Conservation (phyloP, 2,329 filamentous ascomycete species). For the Ceratocystiopsis brevicomis region DNA sequence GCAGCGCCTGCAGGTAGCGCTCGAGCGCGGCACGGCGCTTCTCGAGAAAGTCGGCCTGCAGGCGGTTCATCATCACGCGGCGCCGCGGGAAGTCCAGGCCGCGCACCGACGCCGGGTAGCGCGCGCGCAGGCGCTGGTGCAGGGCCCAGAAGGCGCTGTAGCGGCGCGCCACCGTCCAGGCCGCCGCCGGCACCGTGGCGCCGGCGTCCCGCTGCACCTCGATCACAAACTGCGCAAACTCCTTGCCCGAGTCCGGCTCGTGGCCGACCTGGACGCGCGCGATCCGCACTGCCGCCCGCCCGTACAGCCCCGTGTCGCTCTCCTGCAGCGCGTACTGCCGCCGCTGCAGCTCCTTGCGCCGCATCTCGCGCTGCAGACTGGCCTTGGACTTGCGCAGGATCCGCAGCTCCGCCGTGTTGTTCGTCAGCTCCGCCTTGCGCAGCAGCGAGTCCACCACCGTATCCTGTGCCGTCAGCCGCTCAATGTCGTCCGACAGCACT, state of each 20-base stretch:
- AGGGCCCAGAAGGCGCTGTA: constrained; percentile 97
- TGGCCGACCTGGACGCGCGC: constrained; percentile 83
- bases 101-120: constrained; percentile 64
- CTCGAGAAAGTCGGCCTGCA: constrained; percentile 87
- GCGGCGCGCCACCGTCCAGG: constrained; percentile 78
- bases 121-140: constrained; percentile 67
- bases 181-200: background rate
- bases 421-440: constrained; percentile 87
- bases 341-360: constrained; percentile 82
- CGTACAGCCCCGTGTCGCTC: constrained; percentile 91
- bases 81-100: constrained; percentile 82
- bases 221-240: constrained; percentile 83
- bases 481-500: constrained; percentile 73
- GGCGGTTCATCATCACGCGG: constrained; percentile 86
- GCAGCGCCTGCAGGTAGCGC: constrained; percentile 62
- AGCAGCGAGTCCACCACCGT: constrained; percentile 81
- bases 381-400: constrained; percentile 88
- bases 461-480: constrained; percentile 72
- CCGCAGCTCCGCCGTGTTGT: constrained; percentile 82
- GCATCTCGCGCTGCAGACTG: constrained; percentile 79
- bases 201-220: constrained; percentile 38
- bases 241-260: constrained; percentile 60
- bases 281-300: constrained; percentile 73
- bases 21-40: constrained; percentile 74
- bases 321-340: constrained; percentile 97